Percentiles rank a stretch among this genome's conserved stretches.
Evolutionary conservation across 2,329 filamentous ascomycete species (phyloP).

Genomic region (Diaporthe citriasiana): DNA sequence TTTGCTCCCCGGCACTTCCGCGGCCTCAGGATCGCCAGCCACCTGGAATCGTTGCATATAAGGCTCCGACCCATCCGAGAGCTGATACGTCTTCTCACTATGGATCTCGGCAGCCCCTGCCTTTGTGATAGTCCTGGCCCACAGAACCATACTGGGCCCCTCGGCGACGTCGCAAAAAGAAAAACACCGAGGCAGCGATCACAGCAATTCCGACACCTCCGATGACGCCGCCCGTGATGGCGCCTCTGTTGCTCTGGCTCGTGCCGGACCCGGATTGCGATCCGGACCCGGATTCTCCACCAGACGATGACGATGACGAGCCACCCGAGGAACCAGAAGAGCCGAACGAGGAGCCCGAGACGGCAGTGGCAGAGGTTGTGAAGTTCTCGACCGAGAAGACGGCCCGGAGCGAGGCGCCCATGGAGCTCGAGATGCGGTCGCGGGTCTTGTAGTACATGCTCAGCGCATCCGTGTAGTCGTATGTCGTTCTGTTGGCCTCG

Average conservation of each 20-base stretch:
- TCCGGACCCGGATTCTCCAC: not conserved
- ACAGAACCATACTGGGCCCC: not conserved
- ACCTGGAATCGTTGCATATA: not conserved
- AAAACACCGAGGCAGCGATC: constrained; percentile 46
- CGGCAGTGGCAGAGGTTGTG: not conserved
- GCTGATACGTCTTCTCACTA: not conserved
- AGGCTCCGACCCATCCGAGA: constrained; percentile 4
- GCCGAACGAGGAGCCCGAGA: not conserved
- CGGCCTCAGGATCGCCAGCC: constrained; percentile 5
- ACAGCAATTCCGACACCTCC: constrained; percentile 39
- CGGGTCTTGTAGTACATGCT: constrained; percentile 43
- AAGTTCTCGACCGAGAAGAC: constrained; percentile 33
- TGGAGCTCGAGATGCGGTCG: constrained; percentile 37
- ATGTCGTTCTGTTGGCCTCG: constrained; percentile 31
- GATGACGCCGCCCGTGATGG: constrained; percentile 47
- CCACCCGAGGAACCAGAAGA: constrained; percentile 4
- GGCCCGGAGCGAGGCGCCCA: constrained; percentile 10
- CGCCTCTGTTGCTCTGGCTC: constrained; percentile 42
- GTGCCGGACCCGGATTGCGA: not conserved
- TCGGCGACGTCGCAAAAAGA: constrained; percentile 43
- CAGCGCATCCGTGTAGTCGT: constrained; percentile 39
- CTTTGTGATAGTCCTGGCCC: not conserved
- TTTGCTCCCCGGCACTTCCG: constrained; percentile 1
- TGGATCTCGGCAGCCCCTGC: not conserved
- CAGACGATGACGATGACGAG: not conserved